These are phyloP conservation scores for Phytophthora capsici DNA, from an alignment of 352 stramenopile genomes.

Conservation along the genomic window DNA sequence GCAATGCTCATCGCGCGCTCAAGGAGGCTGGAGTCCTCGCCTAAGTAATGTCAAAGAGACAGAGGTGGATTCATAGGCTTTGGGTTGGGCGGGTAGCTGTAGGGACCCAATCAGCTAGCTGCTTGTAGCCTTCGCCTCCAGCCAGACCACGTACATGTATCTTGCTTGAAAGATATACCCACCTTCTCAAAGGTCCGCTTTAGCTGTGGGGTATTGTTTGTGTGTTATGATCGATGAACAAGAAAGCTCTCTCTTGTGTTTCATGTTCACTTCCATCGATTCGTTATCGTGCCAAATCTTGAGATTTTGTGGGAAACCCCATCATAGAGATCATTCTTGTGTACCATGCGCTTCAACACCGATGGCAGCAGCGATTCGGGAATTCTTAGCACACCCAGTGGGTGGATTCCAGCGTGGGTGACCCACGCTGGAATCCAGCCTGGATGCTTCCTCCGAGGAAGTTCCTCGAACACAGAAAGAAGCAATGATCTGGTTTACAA, in stretches of 20 bases:
- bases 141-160: slow-evolving; percentile 34
- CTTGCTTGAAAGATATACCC: slow-evolving; percentile 54
- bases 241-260: slow-evolving; percentile 18
- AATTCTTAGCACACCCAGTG: neutral
- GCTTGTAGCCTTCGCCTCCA: slow-evolving; percentile 17
- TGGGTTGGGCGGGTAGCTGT: slow-evolving; percentile 18
- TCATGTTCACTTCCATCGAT: neutral
- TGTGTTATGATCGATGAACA: slow-evolving; percentile 28
- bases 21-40: slow-evolving; percentile 81
- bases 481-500: neutral
- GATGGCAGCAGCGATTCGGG: neutral
- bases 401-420: slow-evolving; percentile 2
- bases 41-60: slow-evolving; percentile 45
- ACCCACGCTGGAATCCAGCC: no score
- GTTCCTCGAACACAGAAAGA: slow-evolving; percentile 6
- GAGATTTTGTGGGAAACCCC: slow-evolving; percentile 14
- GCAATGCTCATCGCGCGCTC: slow-evolving; percentile 76
- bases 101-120: slow-evolving; percentile 5
- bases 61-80: slow-evolving; percentile 12
- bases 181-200: slow-evolving; percentile 19
- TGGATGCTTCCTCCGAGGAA: no score
- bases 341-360: slow-evolving; percentile 3
- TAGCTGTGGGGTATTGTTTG: slow-evolving; percentile 22
- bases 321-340: slow-evolving; percentile 3
- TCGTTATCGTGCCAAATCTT: neutral